A percentile compares a stretch with the other conserved stretches of the same genome.
Conservation (phyloP, 2,329 filamentous ascomycete species). For the Pseudogymnoascus sp. region DNA sequence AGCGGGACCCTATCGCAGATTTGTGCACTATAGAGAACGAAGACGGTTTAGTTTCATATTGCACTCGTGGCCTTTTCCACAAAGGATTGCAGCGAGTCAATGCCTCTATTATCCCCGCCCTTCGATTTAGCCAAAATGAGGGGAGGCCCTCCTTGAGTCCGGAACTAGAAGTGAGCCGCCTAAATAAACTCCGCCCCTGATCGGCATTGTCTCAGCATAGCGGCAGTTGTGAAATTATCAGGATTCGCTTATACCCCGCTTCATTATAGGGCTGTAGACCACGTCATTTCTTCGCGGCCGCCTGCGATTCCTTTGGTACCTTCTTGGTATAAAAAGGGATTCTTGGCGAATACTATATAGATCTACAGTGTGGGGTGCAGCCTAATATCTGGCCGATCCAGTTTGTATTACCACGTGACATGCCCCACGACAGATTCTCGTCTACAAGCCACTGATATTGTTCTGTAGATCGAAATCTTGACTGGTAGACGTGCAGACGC, state of each 20-base stretch:
- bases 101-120: background rate
- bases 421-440: background rate
- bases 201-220: background rate
- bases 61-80: background rate
- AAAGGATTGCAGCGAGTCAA: background rate
- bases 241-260: background rate
- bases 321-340: background rate
- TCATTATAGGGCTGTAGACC: background rate
- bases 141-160: background rate
- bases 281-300: background rate
- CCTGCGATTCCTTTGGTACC: background rate
- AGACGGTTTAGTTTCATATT: background rate
- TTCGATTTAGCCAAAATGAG: background rate
- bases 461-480: background rate
- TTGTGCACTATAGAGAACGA: too few relatives aligned
- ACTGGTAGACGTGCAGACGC: background rate
- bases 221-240: background rate
- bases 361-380: background rate
- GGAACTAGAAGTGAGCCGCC: background rate
- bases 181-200: slow-evolving; percentile 23
- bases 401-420: background rate
- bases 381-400: background rate
- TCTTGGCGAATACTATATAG: background rate
- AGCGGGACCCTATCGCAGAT: too few relatives aligned
- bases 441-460: background rate